Conservation (phyloP, 768 basidiomycete genomes). For the Hypsizygus marmoreus region DNA sequence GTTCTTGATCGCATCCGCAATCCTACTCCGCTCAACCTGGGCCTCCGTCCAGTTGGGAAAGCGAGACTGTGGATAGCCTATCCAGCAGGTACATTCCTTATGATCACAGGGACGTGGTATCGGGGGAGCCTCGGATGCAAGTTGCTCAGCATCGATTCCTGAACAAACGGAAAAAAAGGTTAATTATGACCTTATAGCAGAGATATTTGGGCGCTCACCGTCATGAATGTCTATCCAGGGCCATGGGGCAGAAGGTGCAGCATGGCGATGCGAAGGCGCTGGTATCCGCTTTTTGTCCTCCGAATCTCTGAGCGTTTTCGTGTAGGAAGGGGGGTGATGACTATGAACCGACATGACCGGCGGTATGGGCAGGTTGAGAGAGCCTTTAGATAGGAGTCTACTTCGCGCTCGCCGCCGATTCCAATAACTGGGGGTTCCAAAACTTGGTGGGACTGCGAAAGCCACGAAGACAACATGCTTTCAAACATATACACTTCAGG, state of each 20-base stretch:
- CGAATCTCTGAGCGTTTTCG: conserved; percentile 11
- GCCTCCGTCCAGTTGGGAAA: conserved; percentile 59
- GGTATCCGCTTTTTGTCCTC: conserved; percentile 22
- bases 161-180: background rate
- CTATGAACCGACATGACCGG: conserved; percentile 1
- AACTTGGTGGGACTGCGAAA: no score
- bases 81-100: conserved; percentile 40
- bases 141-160: conserved; percentile 39
- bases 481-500: background rate
- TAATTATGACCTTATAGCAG: background rate
- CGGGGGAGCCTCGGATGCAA: conserved; percentile 31
- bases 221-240: conserved; percentile 47
- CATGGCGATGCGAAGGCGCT: conserved; percentile 46
- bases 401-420: no score
- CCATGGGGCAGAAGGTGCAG: conserved; percentile 49
- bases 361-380: background rate
- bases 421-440: no score
- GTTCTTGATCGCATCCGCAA: conserved; percentile 35
- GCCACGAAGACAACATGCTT: conserved; percentile 1
- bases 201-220: conserved; percentile 21
- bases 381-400: background rate
- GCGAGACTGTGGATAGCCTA: conserved; percentile 42
- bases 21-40: conserved; percentile 45
- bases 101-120: conserved; percentile 41
- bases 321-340: conserved; percentile 13